Conservation (phyloP, 495 filamentous ascomycete species). For the Aspergillus egyptiacus region DNA sequence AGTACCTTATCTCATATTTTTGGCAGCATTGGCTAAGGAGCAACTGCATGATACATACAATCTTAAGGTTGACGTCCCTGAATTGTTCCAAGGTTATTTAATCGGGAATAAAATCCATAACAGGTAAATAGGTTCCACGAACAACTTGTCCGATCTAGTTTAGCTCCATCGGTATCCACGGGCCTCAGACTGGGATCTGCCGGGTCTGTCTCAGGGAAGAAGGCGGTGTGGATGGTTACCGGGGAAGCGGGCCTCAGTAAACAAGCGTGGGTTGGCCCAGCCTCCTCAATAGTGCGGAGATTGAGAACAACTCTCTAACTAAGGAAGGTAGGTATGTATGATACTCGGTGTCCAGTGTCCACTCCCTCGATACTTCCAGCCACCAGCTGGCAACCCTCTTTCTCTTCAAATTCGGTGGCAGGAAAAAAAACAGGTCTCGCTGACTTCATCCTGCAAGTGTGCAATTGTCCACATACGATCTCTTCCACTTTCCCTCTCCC, state of each 20-base stretch:
- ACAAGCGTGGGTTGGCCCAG: conserved; percentile 46
- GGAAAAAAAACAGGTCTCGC: conserved; percentile 14
- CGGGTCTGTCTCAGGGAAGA: conserved; percentile 6
- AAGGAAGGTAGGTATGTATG: too few relatives aligned
- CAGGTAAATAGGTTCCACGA: too few relatives aligned
- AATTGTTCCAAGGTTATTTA: too few relatives aligned
- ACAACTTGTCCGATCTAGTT: conserved; percentile 15
- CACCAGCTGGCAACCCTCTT: conserved; percentile 6
- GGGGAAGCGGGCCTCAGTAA: conserved; percentile 36
- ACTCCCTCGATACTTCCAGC: too few relatives aligned
- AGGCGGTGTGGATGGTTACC: conserved; percentile 37
- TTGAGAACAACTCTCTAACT: too few relatives aligned
- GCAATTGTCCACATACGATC: conserved; percentile 32
- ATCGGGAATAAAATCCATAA: too few relatives aligned
- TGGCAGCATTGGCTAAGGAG: not conserved
- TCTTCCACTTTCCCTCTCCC: conserved; percentile 21
- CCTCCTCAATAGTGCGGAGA: conserved; percentile 28
- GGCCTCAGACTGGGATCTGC: conserved; percentile 1
- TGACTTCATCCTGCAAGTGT: conserved; percentile 26
- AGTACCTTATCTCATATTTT: not conserved
- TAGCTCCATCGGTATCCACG: conserved; percentile 16
- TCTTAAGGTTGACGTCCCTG: too few relatives aligned
- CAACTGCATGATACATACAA: too few relatives aligned
- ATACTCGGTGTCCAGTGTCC: too few relatives aligned
- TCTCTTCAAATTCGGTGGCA: conserved; percentile 17